Conservation (phyloP, 768 basidiomycete genomes). For the Mycena galericulata region DNA sequence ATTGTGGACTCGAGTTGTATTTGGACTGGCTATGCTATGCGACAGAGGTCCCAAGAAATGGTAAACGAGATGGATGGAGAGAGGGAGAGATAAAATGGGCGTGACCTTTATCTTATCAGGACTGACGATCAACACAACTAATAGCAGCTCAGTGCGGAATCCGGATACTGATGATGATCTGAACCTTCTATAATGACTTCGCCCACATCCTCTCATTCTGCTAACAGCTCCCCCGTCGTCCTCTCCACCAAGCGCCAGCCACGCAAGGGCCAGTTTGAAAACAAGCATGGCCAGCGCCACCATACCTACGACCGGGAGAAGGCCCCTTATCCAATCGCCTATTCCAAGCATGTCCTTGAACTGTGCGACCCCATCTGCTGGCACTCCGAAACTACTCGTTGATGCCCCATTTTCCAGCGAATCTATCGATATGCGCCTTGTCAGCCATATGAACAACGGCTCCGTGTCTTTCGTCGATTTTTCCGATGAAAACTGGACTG, state of each 20-base stretch:
- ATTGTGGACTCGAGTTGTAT: too few species aligned
- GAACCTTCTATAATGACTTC: slow-evolving; percentile 5
- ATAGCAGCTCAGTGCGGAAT: too few species aligned
- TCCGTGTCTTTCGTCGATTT: slow-evolving; percentile 75
- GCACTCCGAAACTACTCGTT: background rate
- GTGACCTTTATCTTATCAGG: too few species aligned
- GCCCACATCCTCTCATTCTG: slow-evolving; percentile 37
- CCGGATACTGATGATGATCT: background rate
- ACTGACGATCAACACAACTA: too few species aligned
- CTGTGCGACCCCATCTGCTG: slow-evolving; percentile 59
- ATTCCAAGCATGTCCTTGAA: slow-evolving; percentile 75
- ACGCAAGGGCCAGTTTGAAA: slow-evolving; percentile 64
- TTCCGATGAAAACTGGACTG: slow-evolving; percentile 46
- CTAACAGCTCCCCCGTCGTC: slow-evolving; percentile 38
- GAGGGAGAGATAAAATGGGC: too few species aligned
- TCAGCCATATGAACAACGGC: slow-evolving; percentile 58
- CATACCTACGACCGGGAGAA: slow-evolving; percentile 80
- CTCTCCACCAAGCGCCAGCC: slow-evolving; percentile 52
- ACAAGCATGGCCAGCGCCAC: slow-evolving; percentile 71
- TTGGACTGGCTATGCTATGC: too few species aligned
- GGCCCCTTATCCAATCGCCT: slow-evolving; percentile 83
- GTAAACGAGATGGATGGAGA: too few species aligned
- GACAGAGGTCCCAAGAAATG: too few species aligned
- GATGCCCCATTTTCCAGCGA: slow-evolving; percentile 53
- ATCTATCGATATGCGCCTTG: slow-evolving; percentile 63